These are phyloP conservation scores for Aspergillus ibericus DNA, from an alignment of 2,329 filamentous ascomycete species.

Conservation along the genomic window DNA sequence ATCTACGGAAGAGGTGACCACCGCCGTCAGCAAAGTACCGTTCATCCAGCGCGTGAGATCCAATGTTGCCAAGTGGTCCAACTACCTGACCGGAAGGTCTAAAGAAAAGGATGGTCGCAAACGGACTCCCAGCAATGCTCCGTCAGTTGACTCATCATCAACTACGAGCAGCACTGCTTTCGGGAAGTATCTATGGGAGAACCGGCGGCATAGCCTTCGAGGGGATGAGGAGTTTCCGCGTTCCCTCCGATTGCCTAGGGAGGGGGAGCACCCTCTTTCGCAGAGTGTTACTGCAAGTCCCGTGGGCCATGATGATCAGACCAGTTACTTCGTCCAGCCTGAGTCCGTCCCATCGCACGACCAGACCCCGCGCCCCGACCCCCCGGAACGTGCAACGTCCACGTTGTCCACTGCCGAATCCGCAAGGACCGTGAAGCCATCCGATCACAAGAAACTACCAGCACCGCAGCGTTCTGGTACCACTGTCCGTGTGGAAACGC, in stretches of 20 bases:
- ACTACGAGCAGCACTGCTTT: slow-evolving; percentile 57
- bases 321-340: slow-evolving; percentile 38
- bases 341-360: slow-evolving; percentile 24
- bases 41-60: slow-evolving; percentile 83
- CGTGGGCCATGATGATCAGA: slow-evolving; percentile 42
- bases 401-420: slow-evolving; percentile 49
- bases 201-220: slow-evolving; percentile 57
- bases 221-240: slow-evolving; percentile 56
- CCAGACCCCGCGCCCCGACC: slow-evolving; percentile 36
- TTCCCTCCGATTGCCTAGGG: slow-evolving; percentile 50
- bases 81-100: slow-evolving; percentile 51
- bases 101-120: slow-evolving; percentile 47
- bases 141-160: slow-evolving; percentile 54
- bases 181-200: slow-evolving; percentile 53
- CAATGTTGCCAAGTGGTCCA: slow-evolving; percentile 67
- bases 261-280: slow-evolving; percentile 70
- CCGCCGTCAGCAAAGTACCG: slow-evolving; percentile 84
- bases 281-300: slow-evolving; percentile 73
- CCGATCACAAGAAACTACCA: slow-evolving; percentile 26
- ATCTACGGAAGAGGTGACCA: slow-evolving; percentile 83
- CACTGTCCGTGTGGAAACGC: slow-evolving; percentile 31
- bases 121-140: slow-evolving; percentile 56
- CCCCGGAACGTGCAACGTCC: slow-evolving; percentile 43
- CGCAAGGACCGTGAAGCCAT: slow-evolving; percentile 45
- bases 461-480: slow-evolving; percentile 27